These are phyloP conservation scores for Allomyces macrogynus DNA, from an alignment of 192 early-diverging fungal species.

Conservation along the genomic window DNA sequence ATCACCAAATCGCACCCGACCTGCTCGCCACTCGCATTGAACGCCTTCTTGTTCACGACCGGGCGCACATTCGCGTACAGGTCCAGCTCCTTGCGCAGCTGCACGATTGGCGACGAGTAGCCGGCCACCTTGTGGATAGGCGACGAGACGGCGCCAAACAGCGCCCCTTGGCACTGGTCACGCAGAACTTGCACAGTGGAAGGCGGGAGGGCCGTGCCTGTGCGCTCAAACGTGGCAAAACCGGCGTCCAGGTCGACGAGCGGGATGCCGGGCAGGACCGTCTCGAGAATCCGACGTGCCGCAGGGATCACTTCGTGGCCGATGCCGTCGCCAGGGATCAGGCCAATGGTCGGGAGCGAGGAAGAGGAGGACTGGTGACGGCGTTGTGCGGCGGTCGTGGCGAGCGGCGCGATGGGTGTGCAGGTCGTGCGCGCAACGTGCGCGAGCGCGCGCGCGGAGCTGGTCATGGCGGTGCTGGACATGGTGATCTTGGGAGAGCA, in stretches of 20 bases:
- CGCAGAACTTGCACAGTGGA: conserved; percentile 61
- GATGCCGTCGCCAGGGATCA: conserved; percentile 94
- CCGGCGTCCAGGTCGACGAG: conserved; percentile 83
- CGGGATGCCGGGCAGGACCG: conserved; percentile 41
- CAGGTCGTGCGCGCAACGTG: too few species aligned
- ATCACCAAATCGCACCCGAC: conserved; percentile 87
- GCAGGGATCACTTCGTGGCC: conserved; percentile 93
- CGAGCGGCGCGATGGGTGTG: too few species aligned
- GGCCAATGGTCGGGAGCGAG: conserved; percentile 47
- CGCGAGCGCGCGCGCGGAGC: too few species aligned
- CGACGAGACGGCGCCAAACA: conserved; percentile 93
- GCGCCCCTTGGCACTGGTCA: conserved; percentile 70
- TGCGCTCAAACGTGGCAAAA: conserved; percentile 88
- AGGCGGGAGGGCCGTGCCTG: conserved; percentile 74
- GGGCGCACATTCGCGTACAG: conserved; percentile 95
- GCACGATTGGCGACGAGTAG: conserved; percentile 95
- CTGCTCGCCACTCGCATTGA: conserved; percentile 18
- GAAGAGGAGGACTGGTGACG: too few species aligned
- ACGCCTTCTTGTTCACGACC: conserved; percentile 46
- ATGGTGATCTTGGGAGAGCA: too few species aligned
- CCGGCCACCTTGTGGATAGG: conserved; percentile 95
- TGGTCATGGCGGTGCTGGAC: too few species aligned
- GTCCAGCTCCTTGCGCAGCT: conserved; percentile 81
- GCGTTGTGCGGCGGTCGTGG: too few species aligned
- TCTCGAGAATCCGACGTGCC: conserved; percentile 70